Conservation (phyloP, 2,329 filamentous ascomycete species). For the Apiospora hydei region DNA sequence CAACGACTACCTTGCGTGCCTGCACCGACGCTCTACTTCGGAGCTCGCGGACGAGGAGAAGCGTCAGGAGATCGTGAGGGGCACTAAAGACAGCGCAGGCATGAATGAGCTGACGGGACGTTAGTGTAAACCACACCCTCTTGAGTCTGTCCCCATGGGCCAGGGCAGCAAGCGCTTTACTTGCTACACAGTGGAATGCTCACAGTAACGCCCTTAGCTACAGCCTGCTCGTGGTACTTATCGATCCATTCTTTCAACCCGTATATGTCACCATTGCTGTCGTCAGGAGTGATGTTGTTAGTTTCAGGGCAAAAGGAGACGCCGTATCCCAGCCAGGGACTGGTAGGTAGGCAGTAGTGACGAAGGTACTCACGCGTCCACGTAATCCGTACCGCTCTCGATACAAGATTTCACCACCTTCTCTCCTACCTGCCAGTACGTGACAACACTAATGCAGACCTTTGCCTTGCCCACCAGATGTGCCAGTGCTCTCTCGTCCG, state of each 20-base stretch:
- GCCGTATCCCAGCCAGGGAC: background rate
- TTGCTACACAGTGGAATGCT: constrained; percentile 15
- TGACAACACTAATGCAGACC: constrained; percentile 36
- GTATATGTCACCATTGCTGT: background rate
- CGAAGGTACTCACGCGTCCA: constrained; percentile 33
- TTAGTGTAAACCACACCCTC: constrained; percentile 8
- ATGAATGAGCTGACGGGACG: constrained; percentile 31
- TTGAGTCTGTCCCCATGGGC: background rate
- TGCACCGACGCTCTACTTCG: constrained; percentile 26
- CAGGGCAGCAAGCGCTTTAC: background rate
- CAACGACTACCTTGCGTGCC: constrained; percentile 32
- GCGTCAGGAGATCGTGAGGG: constrained; percentile 32
- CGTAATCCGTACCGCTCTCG: constrained; percentile 34
- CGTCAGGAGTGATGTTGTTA: background rate
- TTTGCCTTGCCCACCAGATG: constrained; percentile 29
- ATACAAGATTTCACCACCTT: constrained; percentile 34
- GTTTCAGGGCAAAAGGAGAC: background rate
- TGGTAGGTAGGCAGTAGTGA: background rate
- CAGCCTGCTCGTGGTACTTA: constrained; percentile 29
- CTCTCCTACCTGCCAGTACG: constrained; percentile 33
- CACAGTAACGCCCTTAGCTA: constrained; percentile 31
- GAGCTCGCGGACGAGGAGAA: constrained; percentile 29
- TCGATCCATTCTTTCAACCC: constrained; percentile 23
- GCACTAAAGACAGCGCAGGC: constrained; percentile 30
- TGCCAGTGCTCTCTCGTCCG: background rate